A percentile compares a stretch with the other conserved stretches of the same genome.
Evolutionary conservation across 2,329 filamentous ascomycete genomes (phyloP).

Genomic region (Fusarium pilosicola): DNA sequence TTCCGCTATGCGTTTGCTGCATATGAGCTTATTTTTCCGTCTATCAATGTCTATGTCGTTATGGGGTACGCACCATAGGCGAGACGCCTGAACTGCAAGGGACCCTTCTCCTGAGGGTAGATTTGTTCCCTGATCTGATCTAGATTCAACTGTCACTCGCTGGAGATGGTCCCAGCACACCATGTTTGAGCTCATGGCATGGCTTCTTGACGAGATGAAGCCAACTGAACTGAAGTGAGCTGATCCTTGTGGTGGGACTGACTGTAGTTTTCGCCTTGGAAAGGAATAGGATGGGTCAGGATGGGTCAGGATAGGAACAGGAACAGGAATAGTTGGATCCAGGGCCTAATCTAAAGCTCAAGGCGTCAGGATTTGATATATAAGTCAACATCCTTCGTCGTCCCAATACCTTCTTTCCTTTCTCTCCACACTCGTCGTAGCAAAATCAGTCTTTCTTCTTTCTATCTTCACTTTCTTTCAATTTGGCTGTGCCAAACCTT

Average conservation of each 20-base stretch:
- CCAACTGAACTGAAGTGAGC: not conserved
- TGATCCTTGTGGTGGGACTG: conserved; percentile 1
- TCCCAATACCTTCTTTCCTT: not conserved
- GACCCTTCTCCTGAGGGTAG: not conserved
- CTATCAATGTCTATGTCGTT: conserved; percentile 28
- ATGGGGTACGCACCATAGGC: conserved; percentile 19
- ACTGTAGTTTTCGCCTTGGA: conserved; percentile 2
- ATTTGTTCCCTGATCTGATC: conserved; percentile 18
- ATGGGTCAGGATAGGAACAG: not conserved
- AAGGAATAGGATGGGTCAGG: not conserved
- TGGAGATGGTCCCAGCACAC: conserved; percentile 16
- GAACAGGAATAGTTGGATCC: not conserved
- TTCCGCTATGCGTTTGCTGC: conserved; percentile 17
- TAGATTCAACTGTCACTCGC: conserved; percentile 17
- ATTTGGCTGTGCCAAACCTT: conserved; percentile 45
- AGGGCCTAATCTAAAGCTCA: not conserved
- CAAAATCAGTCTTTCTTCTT: conserved; percentile 34
- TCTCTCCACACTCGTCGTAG: conserved; percentile 40
- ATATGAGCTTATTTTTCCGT: conserved; percentile 32
- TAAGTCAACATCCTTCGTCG: conserved; percentile 26
- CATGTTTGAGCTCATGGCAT: conserved; percentile 23
- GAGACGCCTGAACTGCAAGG: conserved; percentile 18
- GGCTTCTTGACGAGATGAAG: conserved; percentile 17
- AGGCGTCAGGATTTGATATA: conserved; percentile 27
- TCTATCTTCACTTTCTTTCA: conserved; percentile 43